Conservation (phyloP, 208 protist species). For the Acanthamoeba divionensis region DNA sequence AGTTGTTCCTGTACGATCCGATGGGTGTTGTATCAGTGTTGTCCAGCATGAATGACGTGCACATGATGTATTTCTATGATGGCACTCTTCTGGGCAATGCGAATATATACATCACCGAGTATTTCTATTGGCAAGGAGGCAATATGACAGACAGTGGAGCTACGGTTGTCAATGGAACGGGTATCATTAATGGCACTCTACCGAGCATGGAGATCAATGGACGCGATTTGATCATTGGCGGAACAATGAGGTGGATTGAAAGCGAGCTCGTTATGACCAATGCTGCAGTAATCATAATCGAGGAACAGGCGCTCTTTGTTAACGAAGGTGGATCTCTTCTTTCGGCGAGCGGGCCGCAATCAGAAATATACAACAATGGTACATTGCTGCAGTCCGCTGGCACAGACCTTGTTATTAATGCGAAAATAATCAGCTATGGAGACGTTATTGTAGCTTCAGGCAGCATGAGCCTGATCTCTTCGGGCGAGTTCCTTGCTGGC, state of each 20-base stretch:
- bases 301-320: neutral
- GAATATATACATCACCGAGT: slow-evolving; percentile 19
- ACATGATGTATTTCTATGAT: neutral
- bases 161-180: neutral
- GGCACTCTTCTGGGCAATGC: neutral
- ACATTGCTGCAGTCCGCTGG: slow-evolving; percentile 29
- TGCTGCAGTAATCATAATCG: neutral
- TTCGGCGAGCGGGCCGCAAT: slow-evolving; percentile 24
- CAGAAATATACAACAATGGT: neutral
- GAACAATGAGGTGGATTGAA: neutral
- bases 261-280: slow-evolving; percentile 25
- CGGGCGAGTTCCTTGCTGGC: slow-evolving; percentile 29
- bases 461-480: neutral
- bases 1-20: neutral
- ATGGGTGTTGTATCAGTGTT: neutral
- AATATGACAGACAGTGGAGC: neutral
- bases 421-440: neutral
- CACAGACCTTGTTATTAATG: neutral
- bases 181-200: neutral
- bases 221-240: slow-evolving; percentile 12
- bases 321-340: neutral
- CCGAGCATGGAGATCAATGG: too few species aligned
- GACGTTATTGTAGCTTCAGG: slow-evolving; percentile 17
- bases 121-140: slow-evolving; percentile 46
- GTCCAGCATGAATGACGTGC: slow-evolving; percentile 21